A percentile compares a stretch with the other conserved stretches of the same genome.
These are phyloP conservation scores for Chlamydomonas incerta DNA, from an alignment of 139 green algal species.

Conservation along the genomic window DNA sequence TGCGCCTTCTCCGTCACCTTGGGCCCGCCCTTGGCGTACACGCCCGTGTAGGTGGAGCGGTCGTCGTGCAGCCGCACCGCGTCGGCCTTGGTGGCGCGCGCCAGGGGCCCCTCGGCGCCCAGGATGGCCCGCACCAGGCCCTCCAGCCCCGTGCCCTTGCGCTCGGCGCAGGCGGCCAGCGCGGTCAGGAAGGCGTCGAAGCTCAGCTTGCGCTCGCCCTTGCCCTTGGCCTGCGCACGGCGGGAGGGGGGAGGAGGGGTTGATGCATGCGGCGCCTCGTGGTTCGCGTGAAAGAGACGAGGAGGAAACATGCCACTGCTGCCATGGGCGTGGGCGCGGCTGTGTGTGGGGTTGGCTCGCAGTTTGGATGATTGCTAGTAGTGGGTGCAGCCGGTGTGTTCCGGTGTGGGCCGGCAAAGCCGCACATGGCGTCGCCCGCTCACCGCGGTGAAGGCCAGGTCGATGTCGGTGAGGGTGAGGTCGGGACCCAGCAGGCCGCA, in stretches of 20 bases:
- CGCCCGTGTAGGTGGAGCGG: conserved; percentile 68
- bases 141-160: conserved; percentile 24
- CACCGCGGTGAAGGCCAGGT: conserved; percentile 29
- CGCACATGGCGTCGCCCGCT: no score
- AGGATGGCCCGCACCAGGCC: conserved; percentile 47
- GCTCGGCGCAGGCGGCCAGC: conserved; percentile 60
- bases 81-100: conserved; percentile 50
- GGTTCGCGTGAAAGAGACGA: no score
- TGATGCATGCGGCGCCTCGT: no score
- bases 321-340: no score
- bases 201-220: conserved; percentile 57
- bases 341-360: no score
- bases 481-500: conserved; percentile 48
- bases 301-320: no score
- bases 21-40: conserved; percentile 76
- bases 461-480: conserved; percentile 5
- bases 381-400: no score
- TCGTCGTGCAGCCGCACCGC: conserved; percentile 66
- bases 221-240: conserved; percentile 58
- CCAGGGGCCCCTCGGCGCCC: conserved; percentile 36
- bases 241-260: no score
- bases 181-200: conserved; percentile 71
- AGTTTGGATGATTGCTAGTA: no score
- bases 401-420: no score
- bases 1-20: conserved; percentile 60